These are phyloP conservation scores for Rhododendron henanense DNA, from an alignment of 148 eudicot genomes.

Conservation along the genomic window DNA sequence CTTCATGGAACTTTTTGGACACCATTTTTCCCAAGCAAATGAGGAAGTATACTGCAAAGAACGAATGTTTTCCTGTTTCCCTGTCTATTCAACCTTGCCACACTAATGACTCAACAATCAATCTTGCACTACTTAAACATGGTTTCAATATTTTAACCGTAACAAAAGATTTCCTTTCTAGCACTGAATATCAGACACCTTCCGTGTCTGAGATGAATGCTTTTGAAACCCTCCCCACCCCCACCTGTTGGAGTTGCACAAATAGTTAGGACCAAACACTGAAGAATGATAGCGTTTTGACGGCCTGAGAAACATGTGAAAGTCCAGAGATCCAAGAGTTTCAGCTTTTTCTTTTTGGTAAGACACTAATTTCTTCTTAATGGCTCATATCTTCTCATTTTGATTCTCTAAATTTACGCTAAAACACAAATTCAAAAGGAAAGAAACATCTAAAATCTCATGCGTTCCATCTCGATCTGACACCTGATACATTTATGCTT, in stretches of 20 bases:
- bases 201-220: background rate
- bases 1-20: background rate
- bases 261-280: background rate
- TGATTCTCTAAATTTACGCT: background rate
- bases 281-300: background rate
- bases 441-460: background rate
- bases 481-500: background rate
- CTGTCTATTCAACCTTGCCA: background rate
- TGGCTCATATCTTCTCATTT: background rate
- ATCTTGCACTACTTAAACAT: background rate
- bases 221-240: background rate
- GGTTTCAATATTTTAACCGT: background rate
- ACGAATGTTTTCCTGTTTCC: background rate
- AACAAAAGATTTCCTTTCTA: background rate
- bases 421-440: background rate
- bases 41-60: background rate
- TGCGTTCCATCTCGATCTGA: background rate
- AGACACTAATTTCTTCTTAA: background rate
- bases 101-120: background rate
- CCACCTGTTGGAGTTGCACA: background rate
- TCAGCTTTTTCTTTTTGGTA: background rate
- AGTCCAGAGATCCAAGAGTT: background rate
- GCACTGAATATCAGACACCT: background rate
- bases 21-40: background rate
- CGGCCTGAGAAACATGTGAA: background rate